Base-by-base conservation (phyloP, 495 filamentous ascomycete genomes). In the Cercophora samala region DNA sequence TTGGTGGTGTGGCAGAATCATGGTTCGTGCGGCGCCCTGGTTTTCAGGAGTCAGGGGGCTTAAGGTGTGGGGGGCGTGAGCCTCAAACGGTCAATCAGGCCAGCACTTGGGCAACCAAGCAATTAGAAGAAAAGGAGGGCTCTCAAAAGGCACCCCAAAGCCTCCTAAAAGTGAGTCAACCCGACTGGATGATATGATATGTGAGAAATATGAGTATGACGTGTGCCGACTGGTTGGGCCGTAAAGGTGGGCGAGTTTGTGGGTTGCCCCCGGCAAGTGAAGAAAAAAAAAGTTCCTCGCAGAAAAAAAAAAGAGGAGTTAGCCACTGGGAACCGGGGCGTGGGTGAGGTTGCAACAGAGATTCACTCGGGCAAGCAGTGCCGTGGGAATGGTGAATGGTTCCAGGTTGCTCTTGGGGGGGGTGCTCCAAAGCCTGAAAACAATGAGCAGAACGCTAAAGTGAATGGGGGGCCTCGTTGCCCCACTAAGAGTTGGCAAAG, bases 1-100 rank as follows among this genome's bases (percentile, higher is more conserved):
- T 26, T 68, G 62, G 42, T 69, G 65, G 23, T 64, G 61, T 53
- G 71, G 68, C n/a, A 76, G 70, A 58, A 71, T 29, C 73, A 74
- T 75, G 6, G 60, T 62, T 24, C 29, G 25, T 68, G 62, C 13
- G 37, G 37, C 15, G 37, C 13, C 37, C 37, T 46, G 37, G 13
- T 13, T 46, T 9, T 17, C 26, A 29, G 26, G 26, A 29, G 26
- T 46, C 37, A 46, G 37, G 37, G 37, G 37, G 37, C 13, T 5
- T 46, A 29, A 29, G 37, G 37, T 46, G 37, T 17, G 37, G 37
- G 37, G 37, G 37, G 37, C 2, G 15, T 5, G 37, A 46, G 37
- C 9, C 37, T 46, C 37, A 46, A 32, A 46, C 37, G 37, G 37
- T 46, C 37, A 29, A 8, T 29, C 26, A 29, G 26, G 26, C 26